Conservation (phyloP, 768 basidiomycete genomes). For the Tulasnella sp. region DNA sequence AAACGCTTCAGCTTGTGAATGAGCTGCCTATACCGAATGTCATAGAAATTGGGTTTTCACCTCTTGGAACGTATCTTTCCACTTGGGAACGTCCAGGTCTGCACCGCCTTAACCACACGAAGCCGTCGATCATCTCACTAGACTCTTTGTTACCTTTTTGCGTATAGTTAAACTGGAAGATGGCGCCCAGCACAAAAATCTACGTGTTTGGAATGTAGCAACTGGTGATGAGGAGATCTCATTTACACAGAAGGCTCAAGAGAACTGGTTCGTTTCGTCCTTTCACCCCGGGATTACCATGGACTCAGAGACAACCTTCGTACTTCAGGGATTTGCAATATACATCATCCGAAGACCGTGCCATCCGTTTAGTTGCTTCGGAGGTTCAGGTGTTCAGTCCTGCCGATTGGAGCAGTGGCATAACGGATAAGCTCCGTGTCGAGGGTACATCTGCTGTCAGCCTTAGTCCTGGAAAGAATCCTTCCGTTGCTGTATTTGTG, state of each 20-base stretch:
- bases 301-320: conserved; percentile 9
- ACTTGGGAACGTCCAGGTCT: conserved; percentile 86
- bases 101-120: conserved; percentile 21
- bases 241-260: conserved; percentile 82
- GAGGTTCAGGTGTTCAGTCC: conserved; percentile 80
- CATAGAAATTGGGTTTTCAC: conserved; percentile 82
- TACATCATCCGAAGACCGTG: conserved; percentile 79
- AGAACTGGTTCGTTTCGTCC: conserved; percentile 47
- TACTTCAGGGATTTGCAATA: conserved; percentile 55
- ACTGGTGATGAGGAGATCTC: conserved; percentile 77
- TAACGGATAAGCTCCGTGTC: conserved; percentile 68
- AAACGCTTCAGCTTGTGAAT: conserved; percentile 54
- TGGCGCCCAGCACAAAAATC: conserved; percentile 78
- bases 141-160: not conserved
- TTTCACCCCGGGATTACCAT: conserved; percentile 7
- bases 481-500: conserved; percentile 81
- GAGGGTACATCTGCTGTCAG: conserved; percentile 69
- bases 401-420: conserved; percentile 63
- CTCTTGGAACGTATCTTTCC: conserved; percentile 82
- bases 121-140: not conserved
- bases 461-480: conserved; percentile 74
- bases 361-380: conserved; percentile 60
- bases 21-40: conserved; percentile 64
- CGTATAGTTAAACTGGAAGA: conserved; percentile 65
- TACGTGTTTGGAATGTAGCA: conserved; percentile 75